Evolutionary conservation across 2,329 filamentous ascomycete genomes (phyloP), one percentile per base, ranked within the genome.

Genomic region (Thielaviopsis punctulata): DNA sequence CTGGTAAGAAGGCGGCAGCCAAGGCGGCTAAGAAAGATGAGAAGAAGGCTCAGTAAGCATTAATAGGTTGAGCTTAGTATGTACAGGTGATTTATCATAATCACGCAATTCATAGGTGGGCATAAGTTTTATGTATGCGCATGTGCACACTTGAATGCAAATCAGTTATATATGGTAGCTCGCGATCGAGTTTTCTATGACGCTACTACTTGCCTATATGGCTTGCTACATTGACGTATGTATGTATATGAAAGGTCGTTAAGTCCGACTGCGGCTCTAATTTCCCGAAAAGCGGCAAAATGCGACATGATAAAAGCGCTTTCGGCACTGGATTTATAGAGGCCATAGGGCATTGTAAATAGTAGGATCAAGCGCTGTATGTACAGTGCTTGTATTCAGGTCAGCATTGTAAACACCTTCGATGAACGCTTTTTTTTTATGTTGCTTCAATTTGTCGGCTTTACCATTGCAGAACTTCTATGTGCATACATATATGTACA

Each of bases 1-100:
- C 43, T n/a, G 44, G 10, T 45, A 41, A 23, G 44, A 25, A 25
- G 46, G 47, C 25, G 21, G 21, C 39, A 39, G 39, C 25, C 33
- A 55, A 33, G 41, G 19, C 33, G 21, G 45, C 21, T 13, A 52
- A 47, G 24, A 48, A 52, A 18, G 62, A 60, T 57, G 62, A 62
- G 57, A 56, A 56, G 33, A 57, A 60, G 25, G 58, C 57, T 51
- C 44, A 51, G 47, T 55, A 53, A 19, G 33, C 18, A 24, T 7
- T 9, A 15, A 18, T 7, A 41, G 30, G 5, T 36, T 15, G 30
- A 15, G n/a, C n/a, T 15, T 15, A 36, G 30, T 36, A 15, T 15
- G 13, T 4, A 9, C 30, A 36, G n/a, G n/a, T n/a, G n/a, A n/a
- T n/a, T n/a, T n/a, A n/a, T n/a, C n/a, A n/a, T n/a, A n/a, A n/a